A percentile compares a stretch with the other conserved stretches of the same genome.
These are phyloP conservation scores for Fomitopsis pinicola DNA, from an alignment of 1,284 basidiomycete genomes.

Conservation along the genomic window DNA sequence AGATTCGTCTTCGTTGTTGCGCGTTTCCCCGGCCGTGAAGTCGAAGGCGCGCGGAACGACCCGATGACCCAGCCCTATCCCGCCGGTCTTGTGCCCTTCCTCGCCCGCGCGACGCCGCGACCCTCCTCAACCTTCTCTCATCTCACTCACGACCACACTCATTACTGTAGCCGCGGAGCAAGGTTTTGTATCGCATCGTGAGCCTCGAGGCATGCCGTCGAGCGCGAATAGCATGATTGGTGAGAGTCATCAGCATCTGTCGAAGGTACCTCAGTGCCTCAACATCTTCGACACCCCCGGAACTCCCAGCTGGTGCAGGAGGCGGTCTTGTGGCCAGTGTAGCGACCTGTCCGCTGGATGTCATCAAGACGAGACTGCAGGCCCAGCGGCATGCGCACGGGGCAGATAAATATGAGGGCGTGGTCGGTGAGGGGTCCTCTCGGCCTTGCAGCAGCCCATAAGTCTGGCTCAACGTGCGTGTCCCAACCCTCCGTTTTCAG, in stretches of 20 bases:
- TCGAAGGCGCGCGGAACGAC: constrained; percentile 1
- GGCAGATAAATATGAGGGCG: constrained; percentile 70
- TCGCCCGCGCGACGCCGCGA: not conserved
- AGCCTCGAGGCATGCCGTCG: constrained; percentile 65
- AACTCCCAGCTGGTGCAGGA: constrained; percentile 66
- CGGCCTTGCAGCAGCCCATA: constrained; percentile 16
- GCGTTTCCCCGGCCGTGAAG: not conserved
- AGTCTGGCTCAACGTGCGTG: constrained; percentile 22
- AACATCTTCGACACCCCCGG: not conserved
- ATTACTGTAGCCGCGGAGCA: constrained; percentile 6
- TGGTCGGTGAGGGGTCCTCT: constrained; percentile 52
- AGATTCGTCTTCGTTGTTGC: not conserved
- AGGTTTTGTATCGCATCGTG: constrained; percentile 43
- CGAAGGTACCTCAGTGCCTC: constrained; percentile 7
- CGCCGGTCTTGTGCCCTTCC: constrained; percentile 2
- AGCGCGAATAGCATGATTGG: constrained; percentile 76
- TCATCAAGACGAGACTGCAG: constrained; percentile 96
- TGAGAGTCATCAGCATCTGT: constrained; percentile 26
- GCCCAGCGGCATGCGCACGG: constrained; percentile 75
- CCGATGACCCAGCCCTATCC: not conserved
- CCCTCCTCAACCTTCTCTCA: not conserved
- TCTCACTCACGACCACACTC: not conserved
- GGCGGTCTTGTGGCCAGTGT: constrained; percentile 90
- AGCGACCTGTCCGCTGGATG: constrained; percentile 96
- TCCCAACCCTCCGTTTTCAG: constrained; percentile 33